A percentile compares a stretch with the other conserved stretches of the same genome.
These are phyloP conservation scores for Pyrus bretschneideri DNA, from an alignment of 306 rosid species.

Conservation along the genomic window DNA sequence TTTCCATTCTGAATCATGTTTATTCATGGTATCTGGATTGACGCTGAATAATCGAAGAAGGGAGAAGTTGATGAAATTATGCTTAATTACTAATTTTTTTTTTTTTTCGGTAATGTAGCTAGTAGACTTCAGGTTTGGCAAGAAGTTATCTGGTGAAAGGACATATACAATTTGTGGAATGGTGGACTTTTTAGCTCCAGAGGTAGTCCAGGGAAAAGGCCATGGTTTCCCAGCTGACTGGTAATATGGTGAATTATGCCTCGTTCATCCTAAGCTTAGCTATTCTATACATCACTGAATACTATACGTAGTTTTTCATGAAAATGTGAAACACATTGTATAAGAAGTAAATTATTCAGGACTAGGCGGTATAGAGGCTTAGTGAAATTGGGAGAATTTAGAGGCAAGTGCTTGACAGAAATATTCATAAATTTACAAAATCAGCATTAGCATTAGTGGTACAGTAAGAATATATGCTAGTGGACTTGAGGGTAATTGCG, in stretches of 20 bases:
- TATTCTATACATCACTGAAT: neutral
- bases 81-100: neutral
- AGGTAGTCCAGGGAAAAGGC: slow-evolving; percentile 91
- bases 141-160: slow-evolving; percentile 58
- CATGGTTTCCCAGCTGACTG: slow-evolving; percentile 91
- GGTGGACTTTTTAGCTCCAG: slow-evolving; percentile 88
- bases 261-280: neutral
- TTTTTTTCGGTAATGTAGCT: slow-evolving; percentile 39
- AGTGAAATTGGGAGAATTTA: neutral
- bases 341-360: neutral
- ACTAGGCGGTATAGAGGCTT: neutral
- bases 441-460: neutral
- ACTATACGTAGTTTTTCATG: neutral
- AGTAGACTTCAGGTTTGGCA: slow-evolving; percentile 89
- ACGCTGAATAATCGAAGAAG: neutral
- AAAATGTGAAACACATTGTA: neutral
- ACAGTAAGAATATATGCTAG: neutral
- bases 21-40: slow-evolving; percentile 16
- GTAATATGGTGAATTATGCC: slow-evolving; percentile 35
- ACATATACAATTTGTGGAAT: slow-evolving; percentile 88
- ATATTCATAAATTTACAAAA: neutral
- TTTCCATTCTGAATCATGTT: slow-evolving; percentile 6
- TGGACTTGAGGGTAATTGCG: neutral
- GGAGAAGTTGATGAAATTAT: neutral
- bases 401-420: neutral